Base-by-base conservation (phyloP, 1,284 basidiomycete genomes). In the Sanghuangporus sanghuang region DNA sequence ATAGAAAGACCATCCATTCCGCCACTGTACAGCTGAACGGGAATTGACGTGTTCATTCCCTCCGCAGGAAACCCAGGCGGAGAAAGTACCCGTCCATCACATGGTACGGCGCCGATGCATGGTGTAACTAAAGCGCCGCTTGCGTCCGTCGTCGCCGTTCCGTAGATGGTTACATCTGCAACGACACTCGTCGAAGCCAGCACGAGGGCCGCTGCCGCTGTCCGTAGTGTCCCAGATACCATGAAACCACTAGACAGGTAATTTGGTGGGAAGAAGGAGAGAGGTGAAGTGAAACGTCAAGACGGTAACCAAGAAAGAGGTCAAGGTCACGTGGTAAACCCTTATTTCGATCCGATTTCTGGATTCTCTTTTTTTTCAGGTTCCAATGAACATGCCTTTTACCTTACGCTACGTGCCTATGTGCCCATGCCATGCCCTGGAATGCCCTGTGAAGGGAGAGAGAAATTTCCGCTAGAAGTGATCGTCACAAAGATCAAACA, bases 1-100 rank as follows among this genome's bases (percentile, higher is more conserved):
- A 87, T 85, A 2, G 82, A 85, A 3, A 83, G 71, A 1, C 77
- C 77, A 2, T 61, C 64, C 44, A 79, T 77, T 2, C 73, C 76
- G 21, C 74, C 76, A 32, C 71, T 75, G 50, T 75, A 70, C 16
- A 85, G 69, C 60, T 78, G 74, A 12, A 84, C 69, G 16, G 69
- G 67, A 68, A 85, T 56, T 3, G 53, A 18, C 16, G 63, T 14
- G 27, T 56, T 53, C 21, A 61, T 40, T 18, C 44, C 44, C 42
- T 57, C 42, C 57, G 18, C 36, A 52, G 44, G 64, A 7, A 42
- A 23, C 14, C 61, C 61, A n/a, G 58, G 23, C 21, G 65, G 62
- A 32, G 36, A 32, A 16, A 66, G 53, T 23, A 63, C 57, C 21
- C 48, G 63, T 12, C 65, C 65, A 39, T 66, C 65, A 44, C 65